Conservation (phyloP, 805 yeast species). For the Ogataea parapolymorpha region DNA sequence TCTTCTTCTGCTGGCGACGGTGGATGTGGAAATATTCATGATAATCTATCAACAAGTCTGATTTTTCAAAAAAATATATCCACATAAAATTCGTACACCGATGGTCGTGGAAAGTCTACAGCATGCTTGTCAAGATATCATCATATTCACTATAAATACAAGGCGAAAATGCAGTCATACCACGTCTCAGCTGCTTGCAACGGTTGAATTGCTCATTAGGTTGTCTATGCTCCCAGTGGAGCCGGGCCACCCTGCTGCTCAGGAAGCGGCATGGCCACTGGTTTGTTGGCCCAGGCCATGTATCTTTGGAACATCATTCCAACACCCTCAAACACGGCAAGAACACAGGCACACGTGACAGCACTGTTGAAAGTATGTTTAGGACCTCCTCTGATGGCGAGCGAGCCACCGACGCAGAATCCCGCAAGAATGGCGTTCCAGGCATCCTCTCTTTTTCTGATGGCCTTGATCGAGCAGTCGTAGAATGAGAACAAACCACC, state of each 20-base stretch:
- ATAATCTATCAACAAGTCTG: not conserved
- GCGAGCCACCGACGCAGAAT: conserved; percentile 95
- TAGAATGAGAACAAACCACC: conserved; percentile 96
- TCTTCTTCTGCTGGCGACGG: conserved; percentile 81
- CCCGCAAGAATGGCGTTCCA: conserved; percentile 98
- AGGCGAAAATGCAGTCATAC: conserved; percentile 7
- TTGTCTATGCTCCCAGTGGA: conserved; percentile 25
- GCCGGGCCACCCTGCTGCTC: conserved; percentile 32
- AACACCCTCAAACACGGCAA: conserved; percentile 97
- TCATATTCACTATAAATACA: conserved; percentile 9
- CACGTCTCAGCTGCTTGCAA: conserved; percentile 3
- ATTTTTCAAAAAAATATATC: not conserved
- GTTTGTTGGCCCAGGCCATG: conserved; percentile 79
- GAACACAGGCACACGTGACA: conserved; percentile 93
- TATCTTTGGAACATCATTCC: conserved; percentile 93
- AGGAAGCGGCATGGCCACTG: conserved; percentile 59
- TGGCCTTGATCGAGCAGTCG: conserved; percentile 93
- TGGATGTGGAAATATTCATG: conserved; percentile 89
- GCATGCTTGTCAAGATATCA: conserved; percentile 2
- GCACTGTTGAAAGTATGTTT: conserved; percentile 95
- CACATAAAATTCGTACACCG: not conserved
- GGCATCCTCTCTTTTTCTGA: conserved; percentile 97
- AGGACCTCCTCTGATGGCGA: conserved; percentile 99
- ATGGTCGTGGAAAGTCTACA: conserved; percentile 5
- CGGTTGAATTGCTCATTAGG: not conserved